Conservation (phyloP, 257 asterid genomes). For the Solanum rostratum region DNA sequence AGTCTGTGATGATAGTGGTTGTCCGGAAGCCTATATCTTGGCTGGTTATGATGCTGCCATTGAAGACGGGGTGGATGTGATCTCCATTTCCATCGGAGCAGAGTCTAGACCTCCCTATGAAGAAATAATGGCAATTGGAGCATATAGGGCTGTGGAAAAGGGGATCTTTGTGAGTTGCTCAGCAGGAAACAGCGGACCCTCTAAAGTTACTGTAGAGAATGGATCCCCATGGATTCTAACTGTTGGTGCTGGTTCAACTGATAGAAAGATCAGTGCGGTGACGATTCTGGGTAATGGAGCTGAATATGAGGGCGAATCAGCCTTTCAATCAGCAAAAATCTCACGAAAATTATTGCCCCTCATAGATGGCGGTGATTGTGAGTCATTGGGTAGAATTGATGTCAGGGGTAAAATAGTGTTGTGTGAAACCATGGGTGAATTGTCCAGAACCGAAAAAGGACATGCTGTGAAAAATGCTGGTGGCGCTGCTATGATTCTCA, state of each 20-base stretch:
- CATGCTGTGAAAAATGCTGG: too few relatives aligned
- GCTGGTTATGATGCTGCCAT: conserved; percentile 9
- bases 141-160: conserved; percentile 2
- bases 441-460: too few relatives aligned
- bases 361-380: background rate
- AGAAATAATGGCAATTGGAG: conserved; percentile 12
- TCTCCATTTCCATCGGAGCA: conserved; percentile 12
- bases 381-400: background rate
- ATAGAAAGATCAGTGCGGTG: conserved; percentile 8
- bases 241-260: conserved; percentile 18
- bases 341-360: conserved; percentile 2
- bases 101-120: background rate
- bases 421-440: conserved; percentile 5
- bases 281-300: conserved; percentile 6
- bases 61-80: conserved; percentile 12
- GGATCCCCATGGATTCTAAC: conserved; percentile 23
- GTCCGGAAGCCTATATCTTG: background rate
- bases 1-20: background rate
- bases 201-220: background rate
- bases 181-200: conserved; percentile 14
- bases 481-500: too few relatives aligned
- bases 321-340: conserved; percentile 8
- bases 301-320: conserved; percentile 10
- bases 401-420: conserved; percentile 14
- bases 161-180: conserved; percentile 17